Conservation (phyloP, 352 stramenopile genomes). For the Halophytophthora batemanensis region DNA sequence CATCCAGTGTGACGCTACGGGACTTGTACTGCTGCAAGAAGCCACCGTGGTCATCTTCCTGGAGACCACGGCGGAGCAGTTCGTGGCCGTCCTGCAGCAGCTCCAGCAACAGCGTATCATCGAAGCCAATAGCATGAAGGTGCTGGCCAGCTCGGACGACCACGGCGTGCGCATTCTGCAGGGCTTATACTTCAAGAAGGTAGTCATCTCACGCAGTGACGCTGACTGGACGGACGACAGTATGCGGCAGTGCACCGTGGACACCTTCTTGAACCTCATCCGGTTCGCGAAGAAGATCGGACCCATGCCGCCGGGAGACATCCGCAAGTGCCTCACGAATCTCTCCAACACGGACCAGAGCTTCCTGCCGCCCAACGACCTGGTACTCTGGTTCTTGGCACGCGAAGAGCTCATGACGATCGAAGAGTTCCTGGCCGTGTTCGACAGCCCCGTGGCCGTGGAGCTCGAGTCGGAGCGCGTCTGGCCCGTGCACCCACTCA, state of each 20-base stretch:
- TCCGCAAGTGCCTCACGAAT: slow-evolving; percentile 55
- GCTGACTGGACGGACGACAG: slow-evolving; percentile 45
- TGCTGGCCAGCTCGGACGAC: slow-evolving; percentile 65
- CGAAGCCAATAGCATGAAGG: slow-evolving; percentile 37
- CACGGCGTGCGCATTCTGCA: slow-evolving; percentile 46
- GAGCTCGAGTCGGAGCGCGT: slow-evolving; percentile 73
- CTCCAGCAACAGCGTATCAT: slow-evolving; percentile 36
- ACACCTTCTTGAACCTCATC: slow-evolving; percentile 53
- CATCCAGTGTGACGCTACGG: slow-evolving; percentile 55
- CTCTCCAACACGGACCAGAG: slow-evolving; percentile 63
- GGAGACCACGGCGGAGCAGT: slow-evolving; percentile 57
- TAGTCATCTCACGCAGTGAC: slow-evolving; percentile 31
- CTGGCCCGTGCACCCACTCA: slow-evolving; percentile 69
- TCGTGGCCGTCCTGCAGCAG: slow-evolving; percentile 41
- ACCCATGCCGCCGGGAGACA: slow-evolving; percentile 42
- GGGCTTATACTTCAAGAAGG: slow-evolving; percentile 68
- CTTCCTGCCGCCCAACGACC: slow-evolving; percentile 52
- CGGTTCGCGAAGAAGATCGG: slow-evolving; percentile 66
- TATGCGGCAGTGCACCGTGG: slow-evolving; percentile 35
- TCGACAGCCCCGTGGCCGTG: slow-evolving; percentile 35
- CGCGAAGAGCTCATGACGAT: slow-evolving; percentile 66
- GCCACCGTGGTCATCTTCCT: slow-evolving; percentile 50
- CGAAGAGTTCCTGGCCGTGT: slow-evolving; percentile 51
- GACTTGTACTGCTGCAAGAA: slow-evolving; percentile 55
- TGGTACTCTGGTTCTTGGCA: slow-evolving; percentile 48